Conservation (phyloP, 2,329 filamentous ascomycete genomes). For the Ophiostoma fasciatum region DNA sequence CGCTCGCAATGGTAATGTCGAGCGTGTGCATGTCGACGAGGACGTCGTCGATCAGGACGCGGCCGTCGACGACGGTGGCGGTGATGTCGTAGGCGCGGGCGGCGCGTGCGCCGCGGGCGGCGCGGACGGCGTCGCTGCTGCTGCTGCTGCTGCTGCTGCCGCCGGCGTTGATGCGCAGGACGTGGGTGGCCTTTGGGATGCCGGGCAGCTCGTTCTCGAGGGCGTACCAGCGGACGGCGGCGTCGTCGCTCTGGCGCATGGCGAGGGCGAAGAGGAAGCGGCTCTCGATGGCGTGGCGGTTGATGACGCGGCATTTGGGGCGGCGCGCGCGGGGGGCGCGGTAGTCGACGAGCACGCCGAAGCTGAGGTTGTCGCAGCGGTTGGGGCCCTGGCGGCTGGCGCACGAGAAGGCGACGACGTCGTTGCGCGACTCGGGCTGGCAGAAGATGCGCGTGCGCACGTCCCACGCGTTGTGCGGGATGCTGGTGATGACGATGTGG, state of each 20-base stretch:
- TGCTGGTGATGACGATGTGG: conserved; percentile 1
- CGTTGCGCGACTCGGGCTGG: conserved; percentile 6
- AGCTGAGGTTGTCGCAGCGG: no score
- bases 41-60: background rate
- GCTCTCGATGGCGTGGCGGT: conserved; percentile 2
- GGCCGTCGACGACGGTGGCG: background rate
- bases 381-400: no score
- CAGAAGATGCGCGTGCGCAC: conserved; percentile 7
- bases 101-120: no score
- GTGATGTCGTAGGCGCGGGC: conserved; percentile 5
- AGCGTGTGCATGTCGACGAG: background rate
- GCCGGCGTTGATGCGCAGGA: no score
- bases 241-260: background rate
- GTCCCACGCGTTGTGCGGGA: conserved; percentile 7
- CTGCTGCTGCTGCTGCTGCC: no score
- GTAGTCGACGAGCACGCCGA: no score
- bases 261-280: conserved; percentile 4
- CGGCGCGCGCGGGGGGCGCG: no score
- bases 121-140: no score
- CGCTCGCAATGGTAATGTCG: background rate
- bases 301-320: no score
- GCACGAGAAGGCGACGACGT: conserved; percentile 6
- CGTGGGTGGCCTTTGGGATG: no score
- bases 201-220: background rate
- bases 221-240: background rate